Conservation (phyloP, 2,329 filamentous ascomycete genomes). For the Rhinocladiella mackenziei region DNA sequence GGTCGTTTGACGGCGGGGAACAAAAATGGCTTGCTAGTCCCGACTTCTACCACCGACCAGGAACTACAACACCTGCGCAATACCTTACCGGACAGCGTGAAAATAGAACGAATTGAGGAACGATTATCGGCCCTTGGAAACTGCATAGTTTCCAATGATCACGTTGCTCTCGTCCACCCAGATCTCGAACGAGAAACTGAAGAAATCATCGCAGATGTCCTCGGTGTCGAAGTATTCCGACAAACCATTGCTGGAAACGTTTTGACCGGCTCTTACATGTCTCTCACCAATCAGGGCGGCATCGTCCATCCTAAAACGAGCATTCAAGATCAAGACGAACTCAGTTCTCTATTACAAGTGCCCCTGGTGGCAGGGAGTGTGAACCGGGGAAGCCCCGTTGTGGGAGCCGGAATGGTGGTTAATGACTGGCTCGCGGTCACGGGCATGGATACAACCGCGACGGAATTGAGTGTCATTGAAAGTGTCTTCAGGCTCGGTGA, state of each 20-base stretch:
- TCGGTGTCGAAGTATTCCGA: constrained; percentile 59
- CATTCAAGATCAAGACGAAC: constrained; percentile 96
- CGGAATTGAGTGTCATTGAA: constrained; percentile 93
- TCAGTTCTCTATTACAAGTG: constrained; percentile 88
- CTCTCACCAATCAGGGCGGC: constrained; percentile 89
- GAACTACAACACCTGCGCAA: constrained; percentile 97
- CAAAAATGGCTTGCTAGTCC: constrained; percentile 92
- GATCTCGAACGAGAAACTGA: constrained; percentile 97
- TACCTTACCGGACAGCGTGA: constrained; percentile 82
- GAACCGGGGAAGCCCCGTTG: constrained; percentile 87
- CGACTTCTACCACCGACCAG: constrained; percentile 94
- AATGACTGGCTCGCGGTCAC: constrained; percentile 98
- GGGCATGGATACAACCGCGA: constrained; percentile 91
- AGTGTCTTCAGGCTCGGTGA: constrained; percentile 93
- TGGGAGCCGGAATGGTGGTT: constrained; percentile 95
- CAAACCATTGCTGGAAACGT: constrained; percentile 98
- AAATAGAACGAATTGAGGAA: constrained; percentile 97
- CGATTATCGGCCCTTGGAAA: constrained; percentile 92
- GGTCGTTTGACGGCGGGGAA: constrained; percentile 94
- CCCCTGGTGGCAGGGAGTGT: constrained; percentile 91
- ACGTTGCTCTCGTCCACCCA: constrained; percentile 92
- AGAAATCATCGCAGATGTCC: constrained; percentile 93
- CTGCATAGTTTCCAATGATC: constrained; percentile 63
- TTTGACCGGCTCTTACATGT: constrained; percentile 94
- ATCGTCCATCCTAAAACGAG: constrained; percentile 96